Evolutionary conservation across 176 grass and related monocot species (phyloP), one percentile per base, ranked within the genome.

Genomic region (Hordeum marinum): DNA sequence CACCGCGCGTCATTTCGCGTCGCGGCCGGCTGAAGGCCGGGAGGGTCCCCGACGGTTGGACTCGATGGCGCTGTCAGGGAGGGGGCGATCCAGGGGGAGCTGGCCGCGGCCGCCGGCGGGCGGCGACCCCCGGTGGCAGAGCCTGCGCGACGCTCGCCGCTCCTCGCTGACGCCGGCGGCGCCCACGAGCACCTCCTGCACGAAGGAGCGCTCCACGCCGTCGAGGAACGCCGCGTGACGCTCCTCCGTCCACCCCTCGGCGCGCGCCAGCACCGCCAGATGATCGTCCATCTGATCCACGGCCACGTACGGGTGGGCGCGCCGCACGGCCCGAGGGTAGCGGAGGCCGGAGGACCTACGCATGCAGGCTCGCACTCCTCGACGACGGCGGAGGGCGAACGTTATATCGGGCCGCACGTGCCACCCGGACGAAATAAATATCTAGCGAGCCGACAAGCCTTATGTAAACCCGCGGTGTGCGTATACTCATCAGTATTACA

Each of bases 1-100:
- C 23, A 65, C 31, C 27, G 32, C 46, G 50, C 62, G 48, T 83
- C 80, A 68, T 48, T 88, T 50, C n/a, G 70, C 78, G 70, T 27
- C 82, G 39, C 35, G 63, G 45, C 34, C 34, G 9, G 39, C 50
- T 4, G 48, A 63, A 20, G 79, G 20, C 34, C 80, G 70, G 78
- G 71, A 75, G 13, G 58, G 6, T 32, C 72, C 54, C 50, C 83
- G 71, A 37, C 85, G 90, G 72, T 91, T 94, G 68, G 95, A 97
- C 92, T 97, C 95, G 11, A 90, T 90, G 77, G 88, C 92, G 88
- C 92, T 97, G 88, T 97, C 95, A 3, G 92, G 94, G 64, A 94
- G 84, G 20, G 78, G 84, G 31, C 95, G 92, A 42, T 92, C 86
- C 62, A 97, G 91, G 66, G 86, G 88, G 63, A 79, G 88, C 13